A percentile compares a stretch with the other conserved stretches of the same genome.
Evolutionary conservation across 148 eudicot species (phyloP).

Genomic region (Dianthus caryophyllus): DNA sequence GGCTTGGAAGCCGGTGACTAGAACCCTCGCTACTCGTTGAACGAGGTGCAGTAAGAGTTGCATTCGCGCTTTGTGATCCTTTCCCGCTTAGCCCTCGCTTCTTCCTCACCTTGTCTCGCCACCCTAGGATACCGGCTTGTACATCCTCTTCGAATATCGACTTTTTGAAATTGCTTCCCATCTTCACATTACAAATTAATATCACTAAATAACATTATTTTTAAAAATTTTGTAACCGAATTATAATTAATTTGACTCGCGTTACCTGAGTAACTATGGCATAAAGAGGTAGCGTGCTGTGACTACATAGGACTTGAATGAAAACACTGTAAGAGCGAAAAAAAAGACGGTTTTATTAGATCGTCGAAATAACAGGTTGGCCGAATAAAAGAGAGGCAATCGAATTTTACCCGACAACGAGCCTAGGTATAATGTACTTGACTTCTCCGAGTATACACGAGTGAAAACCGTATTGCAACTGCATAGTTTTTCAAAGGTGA

Average conservation of each 20-base stretch:
- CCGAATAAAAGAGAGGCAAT: too few relatives aligned
- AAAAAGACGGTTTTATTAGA: neutral
- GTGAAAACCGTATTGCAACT: constrained; percentile 57
- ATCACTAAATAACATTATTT: neutral
- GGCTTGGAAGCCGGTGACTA: constrained; percentile 10
- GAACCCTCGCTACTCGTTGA: constrained; percentile 3
- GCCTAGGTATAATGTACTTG: constrained; percentile 54
- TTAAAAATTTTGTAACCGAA: neutral
- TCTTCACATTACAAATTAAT: constrained; percentile 30
- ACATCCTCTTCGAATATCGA: constrained; percentile 83
- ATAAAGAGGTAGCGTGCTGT: constrained; percentile 88
- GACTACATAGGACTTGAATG: constrained; percentile 79
- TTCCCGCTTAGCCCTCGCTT: constrained; percentile 36
- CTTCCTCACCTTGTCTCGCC: constrained; percentile 69
- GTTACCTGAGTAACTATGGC: constrained; percentile 83
- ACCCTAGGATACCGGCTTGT: constrained; percentile 72
- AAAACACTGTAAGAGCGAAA: constrained; percentile 44
- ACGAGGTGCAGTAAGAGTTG: neutral
- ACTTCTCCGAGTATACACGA: constrained; percentile 76
- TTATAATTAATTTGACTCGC: neutral
- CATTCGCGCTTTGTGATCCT: constrained; percentile 31
- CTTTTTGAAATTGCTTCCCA: constrained; percentile 79
- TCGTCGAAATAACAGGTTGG: too few relatives aligned
- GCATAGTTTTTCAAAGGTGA: constrained; percentile 4
- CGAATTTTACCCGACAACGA: constrained; percentile 55